These are phyloP conservation scores for Sicyos edulis DNA, from an alignment of 306 rosid species.

Conservation along the genomic window DNA sequence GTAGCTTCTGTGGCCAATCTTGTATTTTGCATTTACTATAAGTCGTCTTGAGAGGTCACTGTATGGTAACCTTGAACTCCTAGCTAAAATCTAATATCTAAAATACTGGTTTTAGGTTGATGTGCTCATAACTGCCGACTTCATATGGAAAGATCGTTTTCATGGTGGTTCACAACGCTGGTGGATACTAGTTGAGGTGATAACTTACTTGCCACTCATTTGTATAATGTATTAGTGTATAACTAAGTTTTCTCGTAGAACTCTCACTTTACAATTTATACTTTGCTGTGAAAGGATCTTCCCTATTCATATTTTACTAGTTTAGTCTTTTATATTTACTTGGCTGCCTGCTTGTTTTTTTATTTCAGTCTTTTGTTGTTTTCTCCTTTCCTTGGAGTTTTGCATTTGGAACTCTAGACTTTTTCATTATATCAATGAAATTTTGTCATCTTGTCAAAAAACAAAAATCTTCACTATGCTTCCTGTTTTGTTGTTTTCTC, in stretches of 20 bases:
- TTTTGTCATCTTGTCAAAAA: too few relatives aligned
- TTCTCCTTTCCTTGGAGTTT: too few relatives aligned
- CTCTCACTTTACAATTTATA: background rate
- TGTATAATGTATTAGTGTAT: background rate
- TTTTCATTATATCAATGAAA: too few relatives aligned
- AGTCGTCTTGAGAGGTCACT: constrained; percentile 7
- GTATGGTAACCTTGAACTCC: background rate
- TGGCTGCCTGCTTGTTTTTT: too few relatives aligned
- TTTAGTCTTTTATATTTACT: too few relatives aligned
- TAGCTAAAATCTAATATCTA: background rate
- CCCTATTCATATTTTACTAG: too few relatives aligned
- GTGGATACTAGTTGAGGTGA: constrained; percentile 98
- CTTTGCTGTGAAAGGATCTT: background rate
- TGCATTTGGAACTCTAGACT: too few relatives aligned
- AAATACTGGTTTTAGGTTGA: constrained; percentile 50
- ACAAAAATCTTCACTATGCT: background rate
- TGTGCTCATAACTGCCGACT: constrained; percentile 58
- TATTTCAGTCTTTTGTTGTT: too few relatives aligned
- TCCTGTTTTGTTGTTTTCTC: background rate
- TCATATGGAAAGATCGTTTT: constrained; percentile 88
- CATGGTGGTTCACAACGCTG: constrained; percentile 83
- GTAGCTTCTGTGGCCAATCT: constrained; percentile 29
- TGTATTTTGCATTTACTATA: background rate
- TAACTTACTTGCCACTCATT: constrained; percentile 17
- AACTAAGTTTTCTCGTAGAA: constrained; percentile 6